Conservation (phyloP, 140 eudicot genomes). For the Stevia rebaudiana region DNA sequence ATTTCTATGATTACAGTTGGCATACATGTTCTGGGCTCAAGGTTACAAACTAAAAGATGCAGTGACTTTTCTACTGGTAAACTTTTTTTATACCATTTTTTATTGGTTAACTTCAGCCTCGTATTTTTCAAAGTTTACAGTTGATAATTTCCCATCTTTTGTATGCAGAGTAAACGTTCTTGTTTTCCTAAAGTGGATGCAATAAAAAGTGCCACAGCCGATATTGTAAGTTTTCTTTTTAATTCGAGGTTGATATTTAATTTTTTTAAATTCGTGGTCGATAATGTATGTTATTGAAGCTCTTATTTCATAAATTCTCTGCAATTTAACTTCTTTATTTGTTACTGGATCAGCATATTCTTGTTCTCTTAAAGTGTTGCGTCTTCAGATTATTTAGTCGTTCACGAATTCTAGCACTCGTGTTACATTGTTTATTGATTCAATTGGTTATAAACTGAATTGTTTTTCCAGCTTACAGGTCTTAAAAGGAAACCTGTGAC, state of each 20-base stretch:
- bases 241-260: no score
- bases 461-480: slow-evolving; percentile 71
- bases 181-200: slow-evolving; percentile 93
- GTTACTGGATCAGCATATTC: neutral
- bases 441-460: neutral
- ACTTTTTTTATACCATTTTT: neutral
- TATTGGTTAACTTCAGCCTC: neutral
- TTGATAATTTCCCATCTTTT: slow-evolving; percentile 12
- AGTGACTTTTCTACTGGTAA: slow-evolving; percentile 56
- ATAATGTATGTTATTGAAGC: slow-evolving; percentile 60
- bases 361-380: neutral
- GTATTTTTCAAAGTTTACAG: neutral
- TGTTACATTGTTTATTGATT: neutral
- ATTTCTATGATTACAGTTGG: slow-evolving; percentile 43
- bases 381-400: neutral
- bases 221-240: slow-evolving; percentile 89
- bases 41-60: slow-evolving; percentile 74
- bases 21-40: slow-evolving; percentile 93
- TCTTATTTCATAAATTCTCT: neutral
- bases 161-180: slow-evolving; percentile 69
- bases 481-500: slow-evolving; percentile 57
- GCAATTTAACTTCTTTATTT: neutral
- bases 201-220: slow-evolving; percentile 84
- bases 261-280: no score
- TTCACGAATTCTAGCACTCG: neutral